Evolutionary conservation across 805 yeast genomes (phyloP).

Genomic region (Ogataea minuta): DNA sequence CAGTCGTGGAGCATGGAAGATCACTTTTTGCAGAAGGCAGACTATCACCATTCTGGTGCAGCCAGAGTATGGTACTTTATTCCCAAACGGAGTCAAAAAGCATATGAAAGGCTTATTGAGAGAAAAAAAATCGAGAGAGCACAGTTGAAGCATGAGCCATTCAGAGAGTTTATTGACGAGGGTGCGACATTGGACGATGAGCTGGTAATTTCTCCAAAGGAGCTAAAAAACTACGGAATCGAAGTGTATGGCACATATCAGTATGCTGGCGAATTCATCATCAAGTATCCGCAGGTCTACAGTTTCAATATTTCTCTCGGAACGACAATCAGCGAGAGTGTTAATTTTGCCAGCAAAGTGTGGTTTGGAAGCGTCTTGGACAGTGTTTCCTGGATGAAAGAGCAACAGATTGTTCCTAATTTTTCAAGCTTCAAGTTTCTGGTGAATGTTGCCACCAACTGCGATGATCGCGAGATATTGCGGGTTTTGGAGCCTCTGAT

Average conservation of each 20-base stretch:
- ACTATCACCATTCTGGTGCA: constrained; percentile 57
- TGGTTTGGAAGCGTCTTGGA: constrained; percentile 54
- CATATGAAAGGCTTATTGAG: constrained; percentile 46
- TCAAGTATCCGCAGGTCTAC: constrained; percentile 57
- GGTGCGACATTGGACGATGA: constrained; percentile 39
- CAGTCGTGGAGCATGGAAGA: constrained; percentile 62
- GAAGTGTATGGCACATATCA: constrained; percentile 48
- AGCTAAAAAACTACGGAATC: constrained; percentile 49
- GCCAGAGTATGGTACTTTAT: constrained; percentile 59
- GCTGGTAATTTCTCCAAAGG: constrained; percentile 47
- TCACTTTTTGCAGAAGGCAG: constrained; percentile 52
- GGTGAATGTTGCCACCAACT: constrained; percentile 43
- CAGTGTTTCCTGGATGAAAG: constrained; percentile 50
- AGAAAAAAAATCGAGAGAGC: constrained; percentile 10
- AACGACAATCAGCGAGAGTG: constrained; percentile 52
- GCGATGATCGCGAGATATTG: constrained; percentile 40
- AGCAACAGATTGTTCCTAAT: constrained; percentile 48
- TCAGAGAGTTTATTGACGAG: constrained; percentile 25
- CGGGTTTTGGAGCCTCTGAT: constrained; percentile 35
- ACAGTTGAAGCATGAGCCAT: constrained; percentile 29
- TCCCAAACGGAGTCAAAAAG: constrained; percentile 51
- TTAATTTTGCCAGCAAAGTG: constrained; percentile 51
- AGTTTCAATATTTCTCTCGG: constrained; percentile 54
- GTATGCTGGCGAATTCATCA: constrained; percentile 57
- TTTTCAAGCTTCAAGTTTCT: constrained; percentile 52